Evolutionary conservation across 2,329 filamentous ascomycete species (phyloP), one percentile per base, ranked within the genome.

Genomic region (Arthrobotrys iridis): DNA sequence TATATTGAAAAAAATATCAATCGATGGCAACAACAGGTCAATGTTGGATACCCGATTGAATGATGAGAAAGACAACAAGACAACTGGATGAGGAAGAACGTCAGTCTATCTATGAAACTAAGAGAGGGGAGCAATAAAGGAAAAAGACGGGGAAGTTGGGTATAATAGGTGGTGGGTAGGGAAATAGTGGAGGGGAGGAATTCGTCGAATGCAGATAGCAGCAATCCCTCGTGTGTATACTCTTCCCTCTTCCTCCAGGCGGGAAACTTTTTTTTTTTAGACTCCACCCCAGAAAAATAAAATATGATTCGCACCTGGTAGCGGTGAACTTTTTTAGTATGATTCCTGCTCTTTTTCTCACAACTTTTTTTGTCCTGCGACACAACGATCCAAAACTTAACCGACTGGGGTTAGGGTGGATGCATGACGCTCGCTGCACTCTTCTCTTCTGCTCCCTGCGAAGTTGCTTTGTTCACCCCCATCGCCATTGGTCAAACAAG

Each of bases 341-440:
- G 15, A 62, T 70, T 72, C 63, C 50, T 63, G 58, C 66, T 72
- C 58, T 72, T 46, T n/a, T 48, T 43, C 67, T 71, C 28, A 64
- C 48, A 64, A 65, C 60, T 66, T 66, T 73, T 60, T 62, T 66
- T 50, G 68, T 65, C 68, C 68, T 73, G 68, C 70, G 70, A 74
- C 70, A 74, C 70, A 60, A 74, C 60, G 52, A 66, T 67, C 70
- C 70, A 74, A 74, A n/a, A 74, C 70, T 74, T 74, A 66, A 46
- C 70, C 67, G 70, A 67, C 70, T 74, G 70, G 70, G 70, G 62
- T 66, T 74, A 74, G 70, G 70, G 55, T 74, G 70, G 70, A 46
- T 74, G 63, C 70, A 74, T 74, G 70, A 67, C 70, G 70, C 70
- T 66, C 41, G 62, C 70, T 74, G 70, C 70, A 74, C 70, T 72